Conservation (phyloP, 352 stramenopile species). For the Aphanomyces euteiches region DNA sequence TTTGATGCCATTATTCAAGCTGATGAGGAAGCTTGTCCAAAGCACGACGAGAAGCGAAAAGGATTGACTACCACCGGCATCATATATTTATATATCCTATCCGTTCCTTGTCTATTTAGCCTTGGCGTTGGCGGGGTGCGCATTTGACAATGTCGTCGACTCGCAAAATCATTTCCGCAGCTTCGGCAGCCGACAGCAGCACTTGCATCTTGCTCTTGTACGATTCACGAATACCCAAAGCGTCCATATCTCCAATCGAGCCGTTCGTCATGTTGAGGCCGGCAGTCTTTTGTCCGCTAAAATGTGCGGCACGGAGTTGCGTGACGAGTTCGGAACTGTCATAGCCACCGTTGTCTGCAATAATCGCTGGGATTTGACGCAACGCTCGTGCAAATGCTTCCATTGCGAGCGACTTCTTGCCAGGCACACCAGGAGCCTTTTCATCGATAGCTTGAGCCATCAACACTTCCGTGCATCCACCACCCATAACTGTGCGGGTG, state of each 20-base stretch:
- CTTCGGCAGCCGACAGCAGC: constrained; percentile 96
- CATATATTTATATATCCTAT: constrained; percentile 11
- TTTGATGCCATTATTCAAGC: too few species aligned
- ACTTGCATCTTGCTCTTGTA: constrained; percentile 97
- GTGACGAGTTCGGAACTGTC: constrained; percentile 98
- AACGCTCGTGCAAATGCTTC: constrained; percentile 95
- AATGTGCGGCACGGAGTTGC: constrained; percentile 93
- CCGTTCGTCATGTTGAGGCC: constrained; percentile 97
- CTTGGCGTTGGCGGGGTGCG: constrained; percentile 79
- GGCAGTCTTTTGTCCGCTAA: constrained; percentile 86
- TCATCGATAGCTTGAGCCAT: constrained; percentile 93
- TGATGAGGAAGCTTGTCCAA: too few species aligned
- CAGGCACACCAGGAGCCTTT: constrained; percentile 89
- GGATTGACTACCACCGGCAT: not conserved
- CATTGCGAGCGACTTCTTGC: constrained; percentile 98
- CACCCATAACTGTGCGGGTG: constrained; percentile 94
- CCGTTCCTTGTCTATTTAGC: constrained; percentile 18
- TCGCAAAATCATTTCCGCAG: constrained; percentile 99
- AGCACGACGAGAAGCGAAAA: too few species aligned
- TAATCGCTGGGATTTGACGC: constrained; percentile 96
- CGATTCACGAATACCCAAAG: constrained; percentile 96
- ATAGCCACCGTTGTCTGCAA: constrained; percentile 98
- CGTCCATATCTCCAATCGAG: constrained; percentile 94
- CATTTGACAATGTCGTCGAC: constrained; percentile 99
- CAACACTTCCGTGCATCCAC: constrained; percentile 95